Percentiles rank a stretch among this genome's conserved stretches.
Conservation (phyloP, 169 alveolate genomes). For the Eimeria maxima region DNA sequence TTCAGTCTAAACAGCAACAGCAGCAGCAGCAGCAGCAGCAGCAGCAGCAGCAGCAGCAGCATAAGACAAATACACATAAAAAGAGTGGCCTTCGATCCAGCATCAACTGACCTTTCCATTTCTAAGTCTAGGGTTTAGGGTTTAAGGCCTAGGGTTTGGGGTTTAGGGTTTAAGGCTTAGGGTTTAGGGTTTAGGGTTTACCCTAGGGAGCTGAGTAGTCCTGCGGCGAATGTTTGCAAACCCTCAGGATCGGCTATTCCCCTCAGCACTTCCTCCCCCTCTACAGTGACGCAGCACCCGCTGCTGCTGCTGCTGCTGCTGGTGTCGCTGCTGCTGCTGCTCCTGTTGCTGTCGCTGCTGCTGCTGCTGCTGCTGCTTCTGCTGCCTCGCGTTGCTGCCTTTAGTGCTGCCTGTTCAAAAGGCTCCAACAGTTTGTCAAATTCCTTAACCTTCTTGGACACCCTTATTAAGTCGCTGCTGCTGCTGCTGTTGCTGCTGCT, state of each 20-base stretch:
- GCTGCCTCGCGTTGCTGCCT: background rate
- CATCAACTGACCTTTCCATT: too few relatives aligned
- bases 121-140: background rate
- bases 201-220: background rate
- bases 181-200: conserved; percentile 30
- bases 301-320: background rate
- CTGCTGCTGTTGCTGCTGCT: background rate
- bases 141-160: background rate
- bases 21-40: conserved; percentile 8
- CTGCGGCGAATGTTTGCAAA: background rate
- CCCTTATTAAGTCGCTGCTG: background rate
- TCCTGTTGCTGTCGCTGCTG: conserved; percentile 5
- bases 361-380: conserved; percentile 34
- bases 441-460: background rate
- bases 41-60: background rate
- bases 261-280: background rate
- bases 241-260: background rate
- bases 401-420: conserved; percentile 2
- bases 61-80: background rate
- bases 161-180: conserved; percentile 23
- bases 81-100: background rate
- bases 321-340: conserved; percentile 28
- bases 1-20: background rate
- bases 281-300: background rate
- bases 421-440: background rate